Base-by-base conservation (phyloP, 2,329 filamentous ascomycete species). In the Arthrobotrys entomopaga region DNA sequence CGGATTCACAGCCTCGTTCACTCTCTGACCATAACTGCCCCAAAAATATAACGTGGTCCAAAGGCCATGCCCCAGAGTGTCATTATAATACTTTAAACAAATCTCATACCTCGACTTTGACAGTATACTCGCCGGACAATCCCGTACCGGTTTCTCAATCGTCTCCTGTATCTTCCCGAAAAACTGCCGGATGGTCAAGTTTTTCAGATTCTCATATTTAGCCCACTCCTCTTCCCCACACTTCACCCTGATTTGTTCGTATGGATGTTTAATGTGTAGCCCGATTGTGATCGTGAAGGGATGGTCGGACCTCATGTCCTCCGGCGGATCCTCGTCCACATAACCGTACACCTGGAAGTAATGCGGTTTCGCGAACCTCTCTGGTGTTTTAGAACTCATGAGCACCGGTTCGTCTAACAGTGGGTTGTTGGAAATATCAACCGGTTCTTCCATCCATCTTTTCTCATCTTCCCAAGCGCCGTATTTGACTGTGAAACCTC, bases 11-110 rank as follows among this genome's bases (percentile, higher is more conserved):
- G 42, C 42, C 42, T 46, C 42, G 6, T 46, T 15, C 13, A 46
- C 16, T 5, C 42, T 7, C 16, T 19, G 13, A 1, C 13, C 15
- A 46, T 46, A 46, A 19, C 42, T 46, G 8, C 42, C 42, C 42
- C 42, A 46, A 46, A 46, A 46, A 7, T 46, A 46, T n/a, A 46
- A 13, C 42, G 42, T n/a, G 16, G 42, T 46, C 42, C 15, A 46
- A 46, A 46, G 6, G 15, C 42, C 42, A 46, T 46, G 42, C 6
- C 42, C 16, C 2, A n/a, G 11, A n/a, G 5, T 4, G 11, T 46
- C 16, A 46, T 46, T 46, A 46, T 46, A 13, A 16, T 46, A 46
- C 13, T 15, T 4, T 19, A 46, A 46, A 13, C 42, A 15, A 46
- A 46, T 15, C 1, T 46, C 42, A n/a, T 46, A 46, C 13, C 15